Evolutionary conservation across 2,329 filamentous ascomycete genomes (phyloP), one percentile per base, ranked within the genome.

Genomic region (Phialophora macrospora): DNA sequence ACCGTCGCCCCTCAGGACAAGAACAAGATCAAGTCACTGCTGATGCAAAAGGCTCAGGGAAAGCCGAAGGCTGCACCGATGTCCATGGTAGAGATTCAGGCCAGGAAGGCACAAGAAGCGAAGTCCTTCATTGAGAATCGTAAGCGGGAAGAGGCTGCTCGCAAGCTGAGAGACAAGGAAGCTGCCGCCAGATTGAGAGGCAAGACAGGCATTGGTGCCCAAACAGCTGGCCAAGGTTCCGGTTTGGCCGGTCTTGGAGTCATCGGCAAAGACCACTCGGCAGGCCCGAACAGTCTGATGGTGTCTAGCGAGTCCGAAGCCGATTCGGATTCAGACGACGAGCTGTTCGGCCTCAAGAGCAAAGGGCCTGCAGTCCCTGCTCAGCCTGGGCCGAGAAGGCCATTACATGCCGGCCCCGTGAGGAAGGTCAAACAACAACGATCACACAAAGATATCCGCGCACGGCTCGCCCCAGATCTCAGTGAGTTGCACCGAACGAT

Each of bases 391-490:
- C 44, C 32, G 54, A 62, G 66, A 20, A 60, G 63, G 22, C 60
- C 66, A 12, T 28, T 72, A 2, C 55, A 62, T 9, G 85, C 86
- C 51, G 88, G 87, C 14, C 94, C 94, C 0, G 88, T 96, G 63
- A 94, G 92, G 79, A 97, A 97, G 80, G 82, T 87, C 70, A 91
- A 92, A 75, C 86, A 92, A 59, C 83, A 89, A 68, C 87, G 94
- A 57, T 94, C 93, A 17, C 87, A 90, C 54, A 96, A 96, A 77
- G 95, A 99, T 78, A 94, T 97, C 87, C 90, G 94, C 72, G 94
- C 95, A 69, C 90, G 95, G 68, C 83, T 99, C 66, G 90, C 93
- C 34, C 95, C 96, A 7, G 92, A 96, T 70, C 90, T 99, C 79
- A 90, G 92, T 44, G 84, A 87, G 17, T 80, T 99, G 32, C 95